Evolutionary conservation across 202 grass and related monocot species (phyloP).

Genomic region (Alloteropsis angusta): DNA sequence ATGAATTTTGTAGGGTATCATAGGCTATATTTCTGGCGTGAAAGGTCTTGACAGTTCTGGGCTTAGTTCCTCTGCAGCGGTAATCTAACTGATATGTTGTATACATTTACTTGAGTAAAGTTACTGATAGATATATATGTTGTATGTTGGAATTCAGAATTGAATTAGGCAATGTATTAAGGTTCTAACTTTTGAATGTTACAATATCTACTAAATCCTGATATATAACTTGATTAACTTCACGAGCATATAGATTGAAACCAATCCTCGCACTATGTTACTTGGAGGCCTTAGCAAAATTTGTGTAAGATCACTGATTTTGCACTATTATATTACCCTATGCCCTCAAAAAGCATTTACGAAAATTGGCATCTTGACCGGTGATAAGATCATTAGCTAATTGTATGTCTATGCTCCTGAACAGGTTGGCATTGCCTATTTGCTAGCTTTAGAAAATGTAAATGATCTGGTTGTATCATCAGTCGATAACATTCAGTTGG

Average conservation of each 20-base stretch:
- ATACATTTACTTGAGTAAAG: background rate
- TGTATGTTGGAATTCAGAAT: background rate
- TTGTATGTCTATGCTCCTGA: conserved; percentile 2
- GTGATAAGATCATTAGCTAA: background rate
- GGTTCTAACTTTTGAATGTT: background rate
- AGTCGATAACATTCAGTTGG: conserved; percentile 81
- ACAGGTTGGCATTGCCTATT: conserved; percentile 93
- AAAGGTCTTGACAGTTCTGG: conserved; percentile 92
- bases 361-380: background rate
- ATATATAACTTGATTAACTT: conserved; percentile 1
- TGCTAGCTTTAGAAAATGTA: conserved; percentile 79
- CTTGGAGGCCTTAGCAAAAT: background rate
- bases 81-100: conserved; percentile 36
- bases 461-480: conserved; percentile 53
- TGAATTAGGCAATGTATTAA: background rate
- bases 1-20: conserved; percentile 55
- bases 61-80: conserved; percentile 94
- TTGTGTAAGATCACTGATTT: conserved; percentile 8
- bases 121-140: background rate
- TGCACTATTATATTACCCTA: background rate
- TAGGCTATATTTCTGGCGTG: conserved; percentile 81
- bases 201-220: background rate
- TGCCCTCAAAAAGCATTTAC: background rate
- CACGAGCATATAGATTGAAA: background rate
- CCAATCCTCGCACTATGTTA: background rate